Evolutionary conservation across 108 stramenopile genomes (phyloP).

Genomic region (Cyclotella kingstonii): DNA sequence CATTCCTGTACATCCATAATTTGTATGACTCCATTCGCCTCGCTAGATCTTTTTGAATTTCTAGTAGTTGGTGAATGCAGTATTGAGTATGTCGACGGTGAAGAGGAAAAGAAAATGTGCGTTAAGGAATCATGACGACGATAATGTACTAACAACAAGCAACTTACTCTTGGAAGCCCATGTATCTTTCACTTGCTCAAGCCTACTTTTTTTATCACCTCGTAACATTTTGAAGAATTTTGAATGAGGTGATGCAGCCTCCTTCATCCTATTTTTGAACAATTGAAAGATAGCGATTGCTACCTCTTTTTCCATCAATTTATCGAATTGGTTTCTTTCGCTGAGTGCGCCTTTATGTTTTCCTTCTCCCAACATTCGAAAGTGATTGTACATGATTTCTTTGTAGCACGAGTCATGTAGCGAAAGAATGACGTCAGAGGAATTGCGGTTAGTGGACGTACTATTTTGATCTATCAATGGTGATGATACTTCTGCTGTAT

Average conservation of each 20-base stretch:
- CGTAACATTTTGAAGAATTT: background rate
- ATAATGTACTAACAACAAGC: background rate
- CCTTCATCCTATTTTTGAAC: no score
- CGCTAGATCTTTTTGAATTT: conserved; percentile 5
- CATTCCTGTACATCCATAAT: background rate
- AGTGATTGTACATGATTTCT: conserved; percentile 10
- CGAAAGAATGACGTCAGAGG: background rate
- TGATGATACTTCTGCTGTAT: background rate
- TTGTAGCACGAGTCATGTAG: background rate
- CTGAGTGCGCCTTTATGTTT: no score
- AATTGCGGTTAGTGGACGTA: background rate
- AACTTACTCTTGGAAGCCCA: conserved; percentile 8
- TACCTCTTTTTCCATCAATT: background rate
- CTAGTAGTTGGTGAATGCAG: no score
- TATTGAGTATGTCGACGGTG: no score
- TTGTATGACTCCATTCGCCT: conserved; percentile 4
- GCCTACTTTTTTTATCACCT: background rate
- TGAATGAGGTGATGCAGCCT: no score
- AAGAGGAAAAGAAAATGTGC: no score
- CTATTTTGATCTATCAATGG: background rate
- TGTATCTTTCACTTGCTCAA: background rate
- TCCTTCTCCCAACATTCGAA: background rate
- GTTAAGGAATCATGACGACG: no score
- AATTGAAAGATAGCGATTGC: background rate
- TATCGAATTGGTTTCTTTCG: background rate